These are phyloP conservation scores for Fusarium lyarnte DNA, from an alignment of 2,329 filamentous ascomycete genomes.

Conservation along the genomic window DNA sequence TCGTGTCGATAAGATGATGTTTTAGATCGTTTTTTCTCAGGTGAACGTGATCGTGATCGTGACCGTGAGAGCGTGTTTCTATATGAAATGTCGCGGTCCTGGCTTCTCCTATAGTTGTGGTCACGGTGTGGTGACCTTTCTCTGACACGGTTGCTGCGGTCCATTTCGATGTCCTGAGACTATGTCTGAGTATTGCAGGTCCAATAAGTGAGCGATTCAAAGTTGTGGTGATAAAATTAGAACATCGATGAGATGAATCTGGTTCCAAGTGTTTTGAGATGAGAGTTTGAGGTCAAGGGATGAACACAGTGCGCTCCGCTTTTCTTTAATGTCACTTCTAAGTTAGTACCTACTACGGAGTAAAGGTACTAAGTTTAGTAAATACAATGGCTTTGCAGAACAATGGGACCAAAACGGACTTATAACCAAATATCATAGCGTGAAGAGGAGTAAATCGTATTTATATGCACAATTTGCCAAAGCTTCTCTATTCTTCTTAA, in stretches of 20 bases:
- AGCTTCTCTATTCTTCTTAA: background rate
- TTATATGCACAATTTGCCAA: background rate
- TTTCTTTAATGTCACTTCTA: conserved; percentile 8
- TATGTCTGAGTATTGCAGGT: background rate
- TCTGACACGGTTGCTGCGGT: conserved; percentile 16
- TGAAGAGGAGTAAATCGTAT: background rate
- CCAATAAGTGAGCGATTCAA: background rate
- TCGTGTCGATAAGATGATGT: conserved; percentile 29
- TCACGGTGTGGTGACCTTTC: conserved; percentile 39
- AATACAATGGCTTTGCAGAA: background rate
- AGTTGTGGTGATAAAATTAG: background rate
- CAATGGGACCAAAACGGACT: background rate
- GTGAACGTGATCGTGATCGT: conserved; percentile 41
- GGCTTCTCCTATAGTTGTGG: conserved; percentile 28
- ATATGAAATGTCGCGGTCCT: conserved; percentile 22
- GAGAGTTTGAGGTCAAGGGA: conserved; percentile 35
- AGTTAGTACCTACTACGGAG: background rate
- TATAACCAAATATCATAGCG: background rate
- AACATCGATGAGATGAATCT: background rate
- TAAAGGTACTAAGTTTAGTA: background rate
- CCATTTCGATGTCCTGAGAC: conserved; percentile 16
- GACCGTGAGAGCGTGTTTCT: conserved; percentile 36
- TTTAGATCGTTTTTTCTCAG: conserved; percentile 28
- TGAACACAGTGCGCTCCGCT: conserved; percentile 42
- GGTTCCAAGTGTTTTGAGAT: conserved; percentile 15